phyloP scores from a whole-genome alignment of 1,284 basidiomycete species.

The Xanthoconium separans region DNA sequence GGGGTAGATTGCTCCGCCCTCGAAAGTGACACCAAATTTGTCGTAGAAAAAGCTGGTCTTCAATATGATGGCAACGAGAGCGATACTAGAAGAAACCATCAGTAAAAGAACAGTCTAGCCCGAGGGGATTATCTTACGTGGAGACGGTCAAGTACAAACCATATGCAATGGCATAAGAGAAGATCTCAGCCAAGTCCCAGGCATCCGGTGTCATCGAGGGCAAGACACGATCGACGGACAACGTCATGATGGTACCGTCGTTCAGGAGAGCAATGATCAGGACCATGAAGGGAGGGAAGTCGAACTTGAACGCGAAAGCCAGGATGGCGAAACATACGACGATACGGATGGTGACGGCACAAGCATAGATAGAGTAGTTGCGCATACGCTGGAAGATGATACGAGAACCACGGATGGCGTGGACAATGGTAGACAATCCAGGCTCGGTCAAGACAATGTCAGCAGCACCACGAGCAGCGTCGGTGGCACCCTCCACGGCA shows the following conservation, averaged over 20 bases:
- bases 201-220: conserved; percentile 90
- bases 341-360: conserved; percentile 95
- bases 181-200: conserved; percentile 97
- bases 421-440: conserved; percentile 84
- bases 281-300: conserved; percentile 99
- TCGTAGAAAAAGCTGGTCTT: conserved; percentile 89
- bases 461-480: conserved; percentile 83
- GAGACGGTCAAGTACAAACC: conserved; percentile 91
- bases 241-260: conserved; percentile 99
- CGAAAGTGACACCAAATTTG: conserved; percentile 76
- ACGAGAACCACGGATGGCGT: conserved; percentile 83
- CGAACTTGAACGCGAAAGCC: conserved; percentile 93
- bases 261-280: conserved; percentile 96
- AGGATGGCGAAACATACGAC: conserved; percentile 96
- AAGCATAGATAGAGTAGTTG: conserved; percentile 81
- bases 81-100: conserved; percentile 49
- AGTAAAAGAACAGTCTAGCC: conserved; percentile 19
- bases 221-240: conserved; percentile 95
- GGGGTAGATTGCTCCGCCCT: conserved; percentile 36
- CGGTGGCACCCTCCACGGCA: conserved; percentile 85
- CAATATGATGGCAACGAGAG: conserved; percentile 82
- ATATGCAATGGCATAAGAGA: conserved; percentile 93
- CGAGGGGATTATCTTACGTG: conserved; percentile 55
- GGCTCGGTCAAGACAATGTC: conserved; percentile 85
- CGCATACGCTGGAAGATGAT: conserved; percentile 88